Evolutionary conservation across 495 filamentous ascomycete genomes (phyloP), one percentile per base, ranked within the genome.

Genomic region (Penicillium waksmanii): DNA sequence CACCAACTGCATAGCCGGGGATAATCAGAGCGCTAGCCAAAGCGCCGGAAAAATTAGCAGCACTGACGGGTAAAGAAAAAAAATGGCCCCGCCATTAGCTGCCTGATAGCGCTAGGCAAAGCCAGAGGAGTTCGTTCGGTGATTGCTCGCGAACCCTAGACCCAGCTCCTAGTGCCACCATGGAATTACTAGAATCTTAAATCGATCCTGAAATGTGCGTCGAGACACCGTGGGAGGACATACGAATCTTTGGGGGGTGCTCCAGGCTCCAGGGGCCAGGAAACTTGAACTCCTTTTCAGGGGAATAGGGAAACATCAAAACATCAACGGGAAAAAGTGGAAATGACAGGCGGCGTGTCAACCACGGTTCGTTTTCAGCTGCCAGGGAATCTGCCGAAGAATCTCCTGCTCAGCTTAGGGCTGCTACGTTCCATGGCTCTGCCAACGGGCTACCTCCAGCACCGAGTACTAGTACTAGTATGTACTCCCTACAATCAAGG

Each of bases 391-490:
- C 23, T 13, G 36, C 17, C 11, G 25, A 44, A 23, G 8, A 19
- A 15, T 36, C 17, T 53, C 46, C 31, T 52, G 27, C 49, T 53
- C 31, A 23, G 25, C 3, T 40, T 53, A 36, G 56, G 49, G 35
- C 53, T 25, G 36, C 5, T 8, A 17, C 11, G 46, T 61, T 56
- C 58, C 58, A 61, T 56, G 58, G 58, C 19, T 55, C 2, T 13
- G 36, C 15, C 42, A 38, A 31, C 34, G 13, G 7, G 19, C 52
- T 18, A 21, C 36, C 36, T 13, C 7, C 10, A 12, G 5, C 36
- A n/a, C 11, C 36, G n/a, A 23, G 23, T n/a, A n/a, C n/a, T n/a
- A n/a, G n/a, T n/a, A n/a, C n/a, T n/a, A n/a, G n/a, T n/a, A n/a
- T n/a, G n/a, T n/a, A n/a, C n/a, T n/a, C n/a, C n/a, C n/a, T n/a